Evolutionary conservation across 345 rosid species (phyloP).

Genomic region (Linum trigynum): DNA sequence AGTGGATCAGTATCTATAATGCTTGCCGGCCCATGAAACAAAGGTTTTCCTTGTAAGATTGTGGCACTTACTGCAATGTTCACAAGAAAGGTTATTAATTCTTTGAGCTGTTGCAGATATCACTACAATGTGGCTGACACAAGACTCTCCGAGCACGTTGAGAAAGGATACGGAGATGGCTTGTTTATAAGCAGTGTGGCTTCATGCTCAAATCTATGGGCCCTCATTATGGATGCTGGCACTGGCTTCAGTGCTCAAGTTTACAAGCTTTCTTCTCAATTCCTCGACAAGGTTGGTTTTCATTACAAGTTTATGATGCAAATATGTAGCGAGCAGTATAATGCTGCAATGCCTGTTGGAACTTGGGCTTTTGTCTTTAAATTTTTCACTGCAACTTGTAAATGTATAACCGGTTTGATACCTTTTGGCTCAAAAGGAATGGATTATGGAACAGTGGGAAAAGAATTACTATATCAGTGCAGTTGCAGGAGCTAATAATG

Average conservation of each 20-base stretch:
- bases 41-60: conserved; percentile 37
- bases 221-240: conserved; percentile 95
- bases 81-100: conserved; percentile 8
- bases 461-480: conserved; percentile 89
- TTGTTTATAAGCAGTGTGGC: conserved; percentile 86
- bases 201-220: conserved; percentile 88
- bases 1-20: conserved; percentile 94
- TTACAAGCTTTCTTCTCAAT: conserved; percentile 66
- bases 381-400: neutral
- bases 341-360: neutral
- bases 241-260: conserved; percentile 77
- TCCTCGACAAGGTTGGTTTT: conserved; percentile 73
- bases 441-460: conserved; percentile 99
- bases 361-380: neutral
- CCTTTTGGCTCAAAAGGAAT: conserved; percentile 38
- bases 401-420: neutral
- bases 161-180: conserved; percentile 84
- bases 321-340: no score
- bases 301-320: conserved; percentile 3
- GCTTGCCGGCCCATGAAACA: conserved; percentile 97
- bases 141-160: conserved; percentile 74
- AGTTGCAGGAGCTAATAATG: conserved; percentile 83
- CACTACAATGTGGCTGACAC: conserved; percentile 85
- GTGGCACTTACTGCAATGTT: conserved; percentile 8
- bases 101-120: conserved; percentile 43